These are phyloP conservation scores for Primulina huaijiensis DNA, from an alignment of 257 asterid genomes.

Conservation along the genomic window DNA sequence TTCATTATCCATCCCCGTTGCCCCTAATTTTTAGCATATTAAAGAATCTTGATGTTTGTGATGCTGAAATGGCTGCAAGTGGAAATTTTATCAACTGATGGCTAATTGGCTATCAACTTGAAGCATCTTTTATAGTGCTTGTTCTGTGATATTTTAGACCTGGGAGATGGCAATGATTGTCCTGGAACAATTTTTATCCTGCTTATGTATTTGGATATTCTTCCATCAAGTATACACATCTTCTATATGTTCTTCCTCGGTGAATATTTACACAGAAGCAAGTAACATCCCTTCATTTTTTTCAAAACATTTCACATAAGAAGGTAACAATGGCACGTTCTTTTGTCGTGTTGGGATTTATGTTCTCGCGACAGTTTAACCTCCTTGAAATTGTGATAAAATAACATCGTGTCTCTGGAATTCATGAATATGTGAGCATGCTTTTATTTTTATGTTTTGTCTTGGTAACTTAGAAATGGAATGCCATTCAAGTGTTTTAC, in stretches of 20 bases:
- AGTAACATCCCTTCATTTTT: too few relatives aligned
- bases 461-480: not conserved
- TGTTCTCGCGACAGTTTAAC: not conserved
- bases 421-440: not conserved
- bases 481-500: not conserved
- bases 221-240: not conserved
- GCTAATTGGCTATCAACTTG: not conserved
- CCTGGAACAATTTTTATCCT: not conserved
- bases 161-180: too few relatives aligned
- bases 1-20: not conserved
- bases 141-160: not conserved
- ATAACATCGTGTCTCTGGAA: not conserved
- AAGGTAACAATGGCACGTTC: not conserved
- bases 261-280: not conserved
- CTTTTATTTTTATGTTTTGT: too few relatives aligned
- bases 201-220: not conserved
- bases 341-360: not conserved
- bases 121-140: not conserved
- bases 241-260: not conserved
- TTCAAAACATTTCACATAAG: not conserved
- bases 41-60: constrained; percentile 2
- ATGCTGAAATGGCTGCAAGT: not conserved
- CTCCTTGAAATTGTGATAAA: not conserved
- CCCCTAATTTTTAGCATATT: not conserved
- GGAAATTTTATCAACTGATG: constrained; percentile 10